phyloP scores from a whole-genome alignment of 2,329 filamentous ascomycete genomes.

The Ascochyta pisi region DNA sequence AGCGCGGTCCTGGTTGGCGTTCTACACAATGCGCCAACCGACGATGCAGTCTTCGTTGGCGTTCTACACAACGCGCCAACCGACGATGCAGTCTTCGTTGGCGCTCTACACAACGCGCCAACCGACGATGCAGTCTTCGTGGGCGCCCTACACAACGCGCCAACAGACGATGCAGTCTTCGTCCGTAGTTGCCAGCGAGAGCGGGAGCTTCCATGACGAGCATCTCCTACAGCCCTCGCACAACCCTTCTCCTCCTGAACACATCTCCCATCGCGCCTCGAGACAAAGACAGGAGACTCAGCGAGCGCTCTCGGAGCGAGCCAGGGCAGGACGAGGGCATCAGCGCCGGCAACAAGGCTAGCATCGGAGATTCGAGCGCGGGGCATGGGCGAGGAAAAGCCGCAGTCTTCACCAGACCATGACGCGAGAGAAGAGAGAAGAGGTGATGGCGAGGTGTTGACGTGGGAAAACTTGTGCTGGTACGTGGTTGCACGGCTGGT shows the following conservation, averaged over 20 bases:
- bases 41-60: no score
- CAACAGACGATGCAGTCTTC: neutral
- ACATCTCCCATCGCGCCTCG: no score
- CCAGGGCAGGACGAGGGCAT: conserved; percentile 47
- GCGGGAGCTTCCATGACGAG: neutral
- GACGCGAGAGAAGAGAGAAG: conserved; percentile 23
- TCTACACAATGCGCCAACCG: neutral
- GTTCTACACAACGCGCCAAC: no score
- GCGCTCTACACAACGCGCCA: neutral
- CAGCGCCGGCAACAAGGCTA: conserved; percentile 41
- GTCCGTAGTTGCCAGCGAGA: neutral
- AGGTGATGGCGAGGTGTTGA: conserved; percentile 10
- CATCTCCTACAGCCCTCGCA: no score
- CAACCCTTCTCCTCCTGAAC: no score
- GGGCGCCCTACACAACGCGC: no score
- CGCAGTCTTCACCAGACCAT: conserved; percentile 42
- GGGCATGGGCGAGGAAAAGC: conserved; percentile 38
- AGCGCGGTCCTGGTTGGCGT: neutral
- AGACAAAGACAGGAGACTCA: conserved; percentile 23
- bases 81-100: neutral
- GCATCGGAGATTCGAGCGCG: conserved; percentile 39
- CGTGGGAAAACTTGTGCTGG: conserved; percentile 25
- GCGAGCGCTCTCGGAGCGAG: conserved; percentile 48
- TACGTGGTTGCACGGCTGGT: conserved; percentile 23
- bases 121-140: no score